Base-by-base conservation (phyloP, 257 asterid species). In the Echium plantagineum region DNA sequence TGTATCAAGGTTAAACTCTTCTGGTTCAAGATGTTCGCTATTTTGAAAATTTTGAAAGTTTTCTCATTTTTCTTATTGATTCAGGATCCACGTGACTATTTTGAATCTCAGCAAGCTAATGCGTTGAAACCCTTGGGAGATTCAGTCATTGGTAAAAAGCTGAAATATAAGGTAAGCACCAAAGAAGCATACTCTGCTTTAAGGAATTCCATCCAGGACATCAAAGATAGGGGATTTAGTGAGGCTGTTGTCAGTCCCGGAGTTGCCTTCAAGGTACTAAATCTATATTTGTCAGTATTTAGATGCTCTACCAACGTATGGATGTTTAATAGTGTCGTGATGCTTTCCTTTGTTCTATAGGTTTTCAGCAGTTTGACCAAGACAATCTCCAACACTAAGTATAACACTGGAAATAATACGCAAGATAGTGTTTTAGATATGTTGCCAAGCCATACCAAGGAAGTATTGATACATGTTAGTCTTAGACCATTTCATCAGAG, bases 21-120 rank as follows among this genome's bases (percentile, higher is more conserved):
- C 51, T 22, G 52, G 10, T 60, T 57, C 55, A 6, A 6, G 46
- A 63, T 35, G 9, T 28, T 65, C 63, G 55, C 26, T 55, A 28
- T 8, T 51, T 64, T 22, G 62, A 53, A 63, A 64, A 7, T 59
- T 12, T 46, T 2, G 60, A 21, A 16, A 57, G 35, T 70, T 66
- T 47, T 76, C 73, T 72, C 22, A 73, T 65, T 61, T 21, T 68
- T 20, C 64, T 63, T 73, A 61, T 53, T 63, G 69, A 67, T 66
- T 71, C 84, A 93, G 98, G 98, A 93, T 81, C 97, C 97, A 8
- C 84, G 94, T 59, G 98, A 93, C 77, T 93, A 93, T 78, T 93
- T 93, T 58, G 94, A 93, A 73, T 86, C 95, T 76, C 97, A 89
- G 70, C 94, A 93, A 67, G 85, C 86, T 57, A 88, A 84, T 84